Conservation (phyloP, 176 grass and related monocot species). For the Oropetium thomaeum region DNA sequence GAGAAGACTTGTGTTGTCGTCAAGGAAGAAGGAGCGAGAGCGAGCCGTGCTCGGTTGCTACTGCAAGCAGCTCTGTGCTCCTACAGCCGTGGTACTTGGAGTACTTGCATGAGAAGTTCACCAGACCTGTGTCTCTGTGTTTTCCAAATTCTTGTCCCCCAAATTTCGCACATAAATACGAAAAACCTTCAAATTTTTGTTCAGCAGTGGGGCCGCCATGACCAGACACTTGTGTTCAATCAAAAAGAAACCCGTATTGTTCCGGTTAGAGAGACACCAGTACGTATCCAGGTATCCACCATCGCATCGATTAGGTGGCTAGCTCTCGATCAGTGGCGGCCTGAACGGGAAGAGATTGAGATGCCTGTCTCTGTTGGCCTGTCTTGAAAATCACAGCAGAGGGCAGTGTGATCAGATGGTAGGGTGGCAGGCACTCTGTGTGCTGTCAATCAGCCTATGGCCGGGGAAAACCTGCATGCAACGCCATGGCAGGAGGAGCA, state of each 20-base stretch:
- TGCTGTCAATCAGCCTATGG: constrained; percentile 48
- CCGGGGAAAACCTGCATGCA: constrained; percentile 9
- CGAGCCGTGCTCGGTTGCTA: neutral
- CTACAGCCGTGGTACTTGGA: constrained; percentile 2
- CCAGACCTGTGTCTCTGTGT: neutral
- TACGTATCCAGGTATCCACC: too few relatives aligned
- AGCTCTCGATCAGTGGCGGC: neutral
- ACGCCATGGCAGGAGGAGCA: constrained; percentile 2
- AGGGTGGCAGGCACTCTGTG: constrained; percentile 28
- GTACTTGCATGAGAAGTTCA: constrained; percentile 30
- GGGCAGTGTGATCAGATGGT: neutral
- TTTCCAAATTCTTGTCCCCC: neutral
- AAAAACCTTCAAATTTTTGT: neutral
- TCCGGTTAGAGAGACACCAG: constrained; percentile 34
- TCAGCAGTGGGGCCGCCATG: neutral
- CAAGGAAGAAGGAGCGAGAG: neutral
- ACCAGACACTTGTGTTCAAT: constrained; percentile 13
- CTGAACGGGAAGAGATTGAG: neutral
- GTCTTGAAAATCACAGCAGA: constrained; percentile 19
- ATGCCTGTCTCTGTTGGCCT: neutral
- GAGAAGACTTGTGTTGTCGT: neutral
- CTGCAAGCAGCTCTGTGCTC: neutral
- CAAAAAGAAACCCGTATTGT: constrained; percentile 5
- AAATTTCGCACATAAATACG: neutral
- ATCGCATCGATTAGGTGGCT: constrained; percentile 11